These are phyloP conservation scores for Ophiostoma piceae DNA, from an alignment of 2,329 filamentous ascomycete genomes.

Conservation along the genomic window DNA sequence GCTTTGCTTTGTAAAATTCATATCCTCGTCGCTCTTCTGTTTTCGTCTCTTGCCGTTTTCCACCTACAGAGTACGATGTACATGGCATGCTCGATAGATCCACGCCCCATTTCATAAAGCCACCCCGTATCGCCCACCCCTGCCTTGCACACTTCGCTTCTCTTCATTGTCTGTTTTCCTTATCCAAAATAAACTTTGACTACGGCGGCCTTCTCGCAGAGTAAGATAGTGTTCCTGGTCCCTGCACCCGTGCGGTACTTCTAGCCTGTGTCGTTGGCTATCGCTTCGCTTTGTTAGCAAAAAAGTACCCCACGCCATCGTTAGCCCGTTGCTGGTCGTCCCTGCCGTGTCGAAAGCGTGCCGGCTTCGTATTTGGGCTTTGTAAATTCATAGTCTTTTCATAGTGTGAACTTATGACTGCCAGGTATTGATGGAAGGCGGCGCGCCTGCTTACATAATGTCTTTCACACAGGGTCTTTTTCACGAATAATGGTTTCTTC, in stretches of 20 bases:
- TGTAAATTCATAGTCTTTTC: not conserved
- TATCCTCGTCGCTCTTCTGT: not conserved
- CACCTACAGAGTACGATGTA: not conserved
- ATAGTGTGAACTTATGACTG: not conserved
- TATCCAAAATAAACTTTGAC: not conserved
- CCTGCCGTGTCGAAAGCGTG: not conserved
- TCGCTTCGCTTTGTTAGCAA: not conserved
- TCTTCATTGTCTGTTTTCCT: not conserved
- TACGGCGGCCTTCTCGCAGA: not conserved
- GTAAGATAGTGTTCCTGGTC: not conserved
- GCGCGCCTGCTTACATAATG: not conserved
- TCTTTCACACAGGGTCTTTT: not conserved
- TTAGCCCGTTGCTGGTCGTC: not conserved
- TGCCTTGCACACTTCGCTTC: not conserved
- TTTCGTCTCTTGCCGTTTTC: not conserved
- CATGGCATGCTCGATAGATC: not conserved
- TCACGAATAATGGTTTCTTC: not conserved
- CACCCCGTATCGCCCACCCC: not conserved
- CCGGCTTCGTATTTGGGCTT: not conserved
- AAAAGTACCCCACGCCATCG: not conserved
- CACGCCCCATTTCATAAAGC: not conserved
- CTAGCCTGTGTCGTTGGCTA: not conserved
- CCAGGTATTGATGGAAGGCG: not conserved
- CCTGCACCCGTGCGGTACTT: slow-evolving; percentile 5
- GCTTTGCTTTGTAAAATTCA: not conserved